phyloP scores from a whole-genome alignment of 1,284 basidiomycete species.

The Melampsora americana region DNA sequence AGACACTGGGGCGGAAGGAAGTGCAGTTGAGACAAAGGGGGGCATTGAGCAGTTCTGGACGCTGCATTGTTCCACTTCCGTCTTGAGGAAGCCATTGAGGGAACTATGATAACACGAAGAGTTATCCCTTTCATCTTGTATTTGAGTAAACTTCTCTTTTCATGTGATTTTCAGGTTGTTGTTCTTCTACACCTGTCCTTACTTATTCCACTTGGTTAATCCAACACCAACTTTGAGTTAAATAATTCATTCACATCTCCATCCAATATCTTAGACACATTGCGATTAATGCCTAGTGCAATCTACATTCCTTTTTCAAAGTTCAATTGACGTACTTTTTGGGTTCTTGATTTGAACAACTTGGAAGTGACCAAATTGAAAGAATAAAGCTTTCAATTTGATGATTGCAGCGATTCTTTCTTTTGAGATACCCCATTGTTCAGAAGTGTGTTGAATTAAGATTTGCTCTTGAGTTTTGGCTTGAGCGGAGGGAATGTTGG shows the following conservation, averaged over 20 bases:
- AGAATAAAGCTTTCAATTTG: constrained; percentile 71
- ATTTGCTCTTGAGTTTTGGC: constrained; percentile 24
- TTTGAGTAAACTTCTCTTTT: too few species aligned
- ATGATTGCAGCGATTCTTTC: constrained; percentile 75
- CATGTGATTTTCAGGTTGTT: too few species aligned
- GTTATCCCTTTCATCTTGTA: too few species aligned
- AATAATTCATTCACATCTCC: constrained; percentile 19
- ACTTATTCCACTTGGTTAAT: too few species aligned
- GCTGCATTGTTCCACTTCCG: too few species aligned
- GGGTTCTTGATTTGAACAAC: neutral
- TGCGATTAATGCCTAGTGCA: constrained; percentile 10
- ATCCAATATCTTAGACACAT: neutral
- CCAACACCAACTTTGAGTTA: constrained; percentile 7
- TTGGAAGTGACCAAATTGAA: constrained; percentile 58
- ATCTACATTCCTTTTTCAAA: constrained; percentile 39
- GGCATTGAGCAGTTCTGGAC: too few species aligned
- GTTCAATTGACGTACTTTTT: constrained; percentile 19
- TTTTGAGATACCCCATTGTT: constrained; percentile 66
- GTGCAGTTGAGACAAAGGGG: too few species aligned
- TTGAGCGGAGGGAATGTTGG: constrained; percentile 11
- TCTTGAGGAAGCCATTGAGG: too few species aligned
- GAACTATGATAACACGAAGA: too few species aligned
- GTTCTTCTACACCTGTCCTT: too few species aligned
- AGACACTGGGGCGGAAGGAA: too few species aligned
- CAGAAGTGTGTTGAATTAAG: constrained; percentile 60